phyloP scores from a whole-genome alignment of 164 flowering plant genomes.

The Umbilicus rupestris region DNA sequence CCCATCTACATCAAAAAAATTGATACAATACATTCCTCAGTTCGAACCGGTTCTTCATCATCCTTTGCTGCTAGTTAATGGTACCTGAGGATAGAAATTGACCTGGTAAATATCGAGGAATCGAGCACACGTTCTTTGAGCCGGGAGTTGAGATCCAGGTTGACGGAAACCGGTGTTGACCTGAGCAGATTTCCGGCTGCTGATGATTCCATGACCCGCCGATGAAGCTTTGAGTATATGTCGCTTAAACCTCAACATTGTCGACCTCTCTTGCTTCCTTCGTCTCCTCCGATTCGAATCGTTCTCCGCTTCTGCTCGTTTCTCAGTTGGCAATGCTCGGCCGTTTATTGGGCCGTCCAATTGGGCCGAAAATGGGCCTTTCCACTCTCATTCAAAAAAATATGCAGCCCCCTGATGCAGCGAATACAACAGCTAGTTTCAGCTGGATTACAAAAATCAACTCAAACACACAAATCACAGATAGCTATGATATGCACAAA shows the following conservation, averaged over 20 bases:
- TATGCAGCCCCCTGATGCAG: no score
- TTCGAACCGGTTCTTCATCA: no score
- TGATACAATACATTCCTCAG: neutral
- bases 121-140: conserved; percentile 41
- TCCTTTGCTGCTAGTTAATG: neutral
- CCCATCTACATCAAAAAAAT: conserved; percentile 35
- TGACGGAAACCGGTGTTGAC: conserved; percentile 10
- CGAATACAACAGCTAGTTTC: neutral
- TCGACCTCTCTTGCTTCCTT: neutral
- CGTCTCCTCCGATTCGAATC: conserved; percentile 1
- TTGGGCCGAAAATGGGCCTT: neutral
- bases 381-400: neutral
- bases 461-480: neutral
- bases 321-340: no score
- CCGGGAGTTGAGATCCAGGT: conserved; percentile 19
- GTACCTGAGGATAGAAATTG: neutral
- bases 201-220: conserved; percentile 11
- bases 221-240: conserved; percentile 6
- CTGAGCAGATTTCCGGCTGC: conserved; percentile 1
- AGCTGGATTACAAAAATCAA: neutral
- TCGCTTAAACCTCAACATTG: conserved; percentile 26
- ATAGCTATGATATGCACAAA: neutral
- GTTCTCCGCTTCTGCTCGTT: neutral
- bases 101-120: conserved; percentile 79
- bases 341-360: neutral